phyloP scores from a whole-genome alignment of 2,329 filamentous ascomycete genomes.

The Pleomassaria siparia region DNA sequence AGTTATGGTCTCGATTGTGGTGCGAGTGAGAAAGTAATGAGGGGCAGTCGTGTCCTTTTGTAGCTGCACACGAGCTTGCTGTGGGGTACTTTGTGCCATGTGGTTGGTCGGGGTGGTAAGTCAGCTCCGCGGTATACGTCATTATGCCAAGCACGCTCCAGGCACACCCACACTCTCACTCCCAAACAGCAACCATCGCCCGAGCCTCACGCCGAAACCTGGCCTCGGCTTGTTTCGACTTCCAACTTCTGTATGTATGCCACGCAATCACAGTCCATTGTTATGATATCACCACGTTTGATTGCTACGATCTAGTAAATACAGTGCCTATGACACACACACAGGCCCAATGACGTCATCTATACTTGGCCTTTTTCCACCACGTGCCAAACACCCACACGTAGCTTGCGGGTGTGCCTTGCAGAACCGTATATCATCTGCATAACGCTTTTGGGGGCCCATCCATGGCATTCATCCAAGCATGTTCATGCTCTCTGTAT shows the following conservation, averaged over 20 bases:
- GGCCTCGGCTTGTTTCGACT: not conserved
- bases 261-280: constrained; percentile 2
- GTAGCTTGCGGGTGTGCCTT: constrained; percentile 39
- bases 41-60: constrained; percentile 20
- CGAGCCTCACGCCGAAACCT: constrained; percentile 5
- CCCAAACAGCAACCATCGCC: not conserved
- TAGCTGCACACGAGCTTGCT: constrained; percentile 35
- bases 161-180: not conserved
- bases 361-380: not conserved
- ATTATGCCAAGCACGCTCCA: constrained; percentile 2
- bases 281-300: constrained; percentile 1
- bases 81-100: no score
- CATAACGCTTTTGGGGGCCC: constrained; percentile 7
- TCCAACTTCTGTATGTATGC: constrained; percentile 1
- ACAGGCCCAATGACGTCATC: constrained; percentile 9
- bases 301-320: constrained; percentile 11
- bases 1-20: not conserved
- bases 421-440: constrained; percentile 30
- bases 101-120: not conserved
- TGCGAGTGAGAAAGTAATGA: not conserved
- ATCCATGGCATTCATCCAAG: not conserved
- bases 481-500: no score
- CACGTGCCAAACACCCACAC: constrained; percentile 9
- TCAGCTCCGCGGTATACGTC: not conserved
- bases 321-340: not conserved